Evolutionary conservation across 2,329 filamentous ascomycete species (phyloP).

Genomic region (Monilinia vaccinii-corymbosi): DNA sequence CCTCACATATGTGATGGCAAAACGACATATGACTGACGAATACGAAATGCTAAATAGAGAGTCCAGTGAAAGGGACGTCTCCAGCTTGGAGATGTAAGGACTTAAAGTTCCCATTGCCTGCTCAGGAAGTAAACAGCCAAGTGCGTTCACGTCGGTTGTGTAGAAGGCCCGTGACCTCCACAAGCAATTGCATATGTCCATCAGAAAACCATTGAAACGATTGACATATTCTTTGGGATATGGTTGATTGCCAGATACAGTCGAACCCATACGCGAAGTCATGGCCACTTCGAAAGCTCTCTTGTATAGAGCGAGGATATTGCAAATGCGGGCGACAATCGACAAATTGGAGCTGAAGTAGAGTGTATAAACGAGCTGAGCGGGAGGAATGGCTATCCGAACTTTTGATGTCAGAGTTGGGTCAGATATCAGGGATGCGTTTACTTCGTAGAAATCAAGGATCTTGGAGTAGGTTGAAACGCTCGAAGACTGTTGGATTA

Average conservation of each 20-base stretch:
- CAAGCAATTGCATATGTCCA: slow-evolving; percentile 78
- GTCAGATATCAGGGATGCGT: slow-evolving; percentile 47
- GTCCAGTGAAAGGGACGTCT: slow-evolving; percentile 38
- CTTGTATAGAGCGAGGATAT: slow-evolving; percentile 64
- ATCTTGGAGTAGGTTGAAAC: slow-evolving; percentile 44
- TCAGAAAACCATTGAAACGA: slow-evolving; percentile 73
- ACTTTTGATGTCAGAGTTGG: slow-evolving; percentile 43
- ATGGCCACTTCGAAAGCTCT: slow-evolving; percentile 60
- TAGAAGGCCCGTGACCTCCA: slow-evolving; percentile 70
- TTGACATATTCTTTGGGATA: slow-evolving; percentile 55
- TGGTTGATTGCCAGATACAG: slow-evolving; percentile 24
- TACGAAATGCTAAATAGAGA: slow-evolving; percentile 50
- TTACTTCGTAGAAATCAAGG: slow-evolving; percentile 61
- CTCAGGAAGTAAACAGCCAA: slow-evolving; percentile 42
- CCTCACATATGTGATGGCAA: slow-evolving; percentile 46
- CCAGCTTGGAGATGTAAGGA: slow-evolving; percentile 40
- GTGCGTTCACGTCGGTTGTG: slow-evolving; percentile 49
- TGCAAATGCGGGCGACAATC: slow-evolving; percentile 59
- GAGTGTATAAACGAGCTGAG: slow-evolving; percentile 60
- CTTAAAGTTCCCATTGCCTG: slow-evolving; percentile 38
- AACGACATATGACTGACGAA: slow-evolving; percentile 46
- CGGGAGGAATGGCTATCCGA: slow-evolving; percentile 59
- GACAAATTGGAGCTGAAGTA: slow-evolving; percentile 56
- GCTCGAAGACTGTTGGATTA: slow-evolving; percentile 45
- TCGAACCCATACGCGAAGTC: slow-evolving; percentile 30